These are phyloP conservation scores for Citrus cavaleriei DNA, from an alignment of 345 rosid genomes.

Conservation along the genomic window DNA sequence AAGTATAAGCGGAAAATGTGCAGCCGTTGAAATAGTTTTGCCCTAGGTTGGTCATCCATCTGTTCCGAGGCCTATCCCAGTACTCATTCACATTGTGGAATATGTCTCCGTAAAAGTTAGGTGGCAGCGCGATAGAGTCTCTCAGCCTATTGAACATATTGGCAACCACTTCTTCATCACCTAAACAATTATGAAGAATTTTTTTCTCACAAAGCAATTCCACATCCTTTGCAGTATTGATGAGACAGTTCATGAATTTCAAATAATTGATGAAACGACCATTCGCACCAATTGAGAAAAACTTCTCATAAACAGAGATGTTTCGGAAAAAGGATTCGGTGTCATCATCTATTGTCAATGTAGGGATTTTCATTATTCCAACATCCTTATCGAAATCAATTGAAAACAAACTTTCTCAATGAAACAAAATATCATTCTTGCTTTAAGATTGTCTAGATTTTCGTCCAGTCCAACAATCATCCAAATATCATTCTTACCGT, in stretches of 20 bases:
- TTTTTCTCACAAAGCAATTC: constrained; percentile 8
- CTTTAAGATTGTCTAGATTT: too few species aligned
- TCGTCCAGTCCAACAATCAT: too few species aligned
- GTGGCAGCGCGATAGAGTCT: neutral
- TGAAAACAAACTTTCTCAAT: too few species aligned
- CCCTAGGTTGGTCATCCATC: constrained; percentile 7
- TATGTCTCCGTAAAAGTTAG: neutral
- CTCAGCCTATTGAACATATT: constrained; percentile 11
- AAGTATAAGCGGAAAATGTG: neutral
- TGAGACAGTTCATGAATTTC: constrained; percentile 14
- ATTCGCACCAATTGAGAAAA: too few species aligned
- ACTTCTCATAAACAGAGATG: constrained; percentile 12
- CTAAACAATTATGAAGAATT: constrained; percentile 9
- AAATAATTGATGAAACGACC: constrained; percentile 2
- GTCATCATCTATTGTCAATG: neutral
- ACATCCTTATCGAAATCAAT: too few species aligned
- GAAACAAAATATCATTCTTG: too few species aligned
- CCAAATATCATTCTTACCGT: too few species aligned
- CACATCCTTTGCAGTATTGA: neutral
- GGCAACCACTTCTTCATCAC: constrained; percentile 18
- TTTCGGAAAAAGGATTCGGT: constrained; percentile 6
- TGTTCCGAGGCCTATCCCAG: neutral
- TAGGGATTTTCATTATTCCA: constrained; percentile 13
- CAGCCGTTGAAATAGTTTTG: constrained; percentile 16
- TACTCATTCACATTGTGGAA: neutral